A percentile compares a stretch with the other conserved stretches of the same genome.
Conservation (phyloP, 768 basidiomycete genomes). For the Pleurotus sapidus region DNA sequence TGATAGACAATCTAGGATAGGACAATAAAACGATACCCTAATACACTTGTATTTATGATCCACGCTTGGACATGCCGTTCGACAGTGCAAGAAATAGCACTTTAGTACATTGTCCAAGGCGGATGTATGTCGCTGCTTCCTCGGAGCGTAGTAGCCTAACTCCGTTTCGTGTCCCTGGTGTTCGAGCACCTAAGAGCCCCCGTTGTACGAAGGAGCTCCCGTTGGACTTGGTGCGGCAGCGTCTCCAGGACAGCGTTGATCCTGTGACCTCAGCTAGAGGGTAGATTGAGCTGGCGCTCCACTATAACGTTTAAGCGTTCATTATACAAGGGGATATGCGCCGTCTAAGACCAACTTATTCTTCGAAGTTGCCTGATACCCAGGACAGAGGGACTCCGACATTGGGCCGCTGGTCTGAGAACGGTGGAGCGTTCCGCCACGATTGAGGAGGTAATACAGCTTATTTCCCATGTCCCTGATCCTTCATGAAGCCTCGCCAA, state of each 20-base stretch:
- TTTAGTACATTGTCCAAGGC: background rate
- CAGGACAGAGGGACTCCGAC: slow-evolving; percentile 1
- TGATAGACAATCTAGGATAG: too few species aligned
- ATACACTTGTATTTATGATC: too few species aligned
- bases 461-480: slow-evolving; percentile 2
- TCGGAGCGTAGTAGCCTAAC: slow-evolving; percentile 6
- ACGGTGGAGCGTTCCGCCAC: background rate
- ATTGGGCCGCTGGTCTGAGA: background rate
- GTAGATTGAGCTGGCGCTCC: background rate
- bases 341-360: background rate
- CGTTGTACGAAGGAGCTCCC: slow-evolving; percentile 18
- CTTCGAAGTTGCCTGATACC: background rate
- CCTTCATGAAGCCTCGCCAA: background rate
- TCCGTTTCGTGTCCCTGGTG: background rate
- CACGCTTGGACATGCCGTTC: too few species aligned
- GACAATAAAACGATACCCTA: too few species aligned
- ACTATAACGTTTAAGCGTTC: background rate
- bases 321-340: background rate
- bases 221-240: slow-evolving; percentile 19
- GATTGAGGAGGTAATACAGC: slow-evolving; percentile 2
- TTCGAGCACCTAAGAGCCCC: slow-evolving; percentile 23
- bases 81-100: background rate
- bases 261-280: background rate
- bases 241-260: slow-evolving; percentile 1
- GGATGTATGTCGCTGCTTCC: slow-evolving; percentile 18